Evolutionary conservation across 108 stramenopile genomes (phyloP), one percentile per base, ranked within the genome.

Genomic region (Nitzschia putrida): DNA sequence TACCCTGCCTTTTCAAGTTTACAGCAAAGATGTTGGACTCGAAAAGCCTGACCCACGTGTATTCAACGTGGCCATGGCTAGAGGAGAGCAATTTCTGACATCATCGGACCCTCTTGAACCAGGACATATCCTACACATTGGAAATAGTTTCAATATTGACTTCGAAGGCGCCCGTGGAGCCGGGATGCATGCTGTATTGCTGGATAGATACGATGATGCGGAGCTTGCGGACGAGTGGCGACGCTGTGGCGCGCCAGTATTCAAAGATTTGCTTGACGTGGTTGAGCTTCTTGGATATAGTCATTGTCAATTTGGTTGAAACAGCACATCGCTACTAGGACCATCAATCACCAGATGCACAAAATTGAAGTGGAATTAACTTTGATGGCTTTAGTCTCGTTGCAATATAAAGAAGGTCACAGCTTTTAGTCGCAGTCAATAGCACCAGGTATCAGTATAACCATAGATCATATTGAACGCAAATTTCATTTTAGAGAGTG

Each of bases 221-320:
- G 85, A 89, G 22, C 37, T 75, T 29, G 85, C 85, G 7, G 74
- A 64, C 34, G 76, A 78, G 34, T 89, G 84, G 88, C 70, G 78
- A 71, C 70, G 78, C n/a, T 37, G 80, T 68, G 88, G 85, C 0
- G 88, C 85, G 13, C 72, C 63, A 20, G 88, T 89, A 3, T 85
- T 86, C 53, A 73, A 64, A 20, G 88, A 89, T 64, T 76, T 89
- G 47, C 69, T 89, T 54, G 88, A 89, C 85, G 88, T 89, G 0
- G 84, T 89, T 7, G 82, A 86, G 60, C 85, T 64, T 54, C 51
- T 85, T 12, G 88, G 85, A 20, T 70, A 77, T 37, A 71, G 79
- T 42, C 45, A 66, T 50, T 80, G 77, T 37, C 50, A 66, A 20
- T 44, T 80, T 11, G 75, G 79, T 40, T 80, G 57, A 80, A 1